Evolutionary conservation across 176 grass and related monocot genomes (phyloP), one percentile per base, ranked within the genome.

Genomic region (Alloteropsis semialata): DNA sequence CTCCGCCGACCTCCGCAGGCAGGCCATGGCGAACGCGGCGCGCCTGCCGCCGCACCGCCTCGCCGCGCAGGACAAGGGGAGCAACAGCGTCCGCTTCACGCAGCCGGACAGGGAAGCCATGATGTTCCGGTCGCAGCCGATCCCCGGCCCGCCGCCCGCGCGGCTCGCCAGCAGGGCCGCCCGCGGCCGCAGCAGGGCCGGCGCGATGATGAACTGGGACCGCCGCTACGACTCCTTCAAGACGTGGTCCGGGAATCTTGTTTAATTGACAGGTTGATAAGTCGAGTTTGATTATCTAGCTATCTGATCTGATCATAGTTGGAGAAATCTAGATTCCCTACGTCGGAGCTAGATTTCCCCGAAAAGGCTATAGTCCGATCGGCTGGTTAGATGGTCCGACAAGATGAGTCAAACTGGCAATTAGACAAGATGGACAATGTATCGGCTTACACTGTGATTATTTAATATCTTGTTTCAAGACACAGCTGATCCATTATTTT

Each of bases 171-270:
- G 62, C 57, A n/a, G 62, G 71, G 65, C 64, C 37, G 82, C 6
- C 43, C 7, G 42, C 36, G 79, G 15, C 57, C 41, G 45, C 34
- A 1, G 54, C 27, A 21, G 43, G 10, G 10, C 43, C 43, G 15
- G 18, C 0, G 37, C 74, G 56, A 10, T 49, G 24, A 29, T 90
- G 67, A 30, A 57, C 55, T 81, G 89, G 78, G 91, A 97, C 76
- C 50, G 55, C 18, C 68, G 82, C 2, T 97, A 88, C 81, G 89
- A 97, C 84, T 77, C 91, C 21, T 97, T 94, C 84, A 97, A 97
- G 87, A 97, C 94, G 43, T 97, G 87, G 78, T 92, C 89, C 32
- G 94, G 94, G 17, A 89, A 89, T 73, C 89, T 97, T n/a, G n/a
- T n/a, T n/a, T n/a, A n/a, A n/a, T n/a, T n/a, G n/a, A n/a, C n/a